These are phyloP conservation scores for Psilocybe cyanescens DNA, from an alignment of 768 basidiomycete species.

Conservation along the genomic window DNA sequence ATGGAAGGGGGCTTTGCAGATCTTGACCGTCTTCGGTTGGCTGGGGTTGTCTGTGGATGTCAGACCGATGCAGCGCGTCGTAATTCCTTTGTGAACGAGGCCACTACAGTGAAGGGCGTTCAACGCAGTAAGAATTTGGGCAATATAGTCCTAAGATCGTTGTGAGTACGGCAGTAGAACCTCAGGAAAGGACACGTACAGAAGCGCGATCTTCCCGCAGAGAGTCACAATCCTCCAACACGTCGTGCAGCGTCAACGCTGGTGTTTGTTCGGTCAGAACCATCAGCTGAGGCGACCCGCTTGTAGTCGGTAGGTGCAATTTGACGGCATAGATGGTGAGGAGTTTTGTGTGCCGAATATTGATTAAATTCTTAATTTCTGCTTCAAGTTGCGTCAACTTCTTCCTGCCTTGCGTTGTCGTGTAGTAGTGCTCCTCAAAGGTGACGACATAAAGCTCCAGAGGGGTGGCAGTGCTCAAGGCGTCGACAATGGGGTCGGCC, in stretches of 20 bases:
- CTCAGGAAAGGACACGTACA: constrained; percentile 41
- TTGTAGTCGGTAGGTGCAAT: constrained; percentile 52
- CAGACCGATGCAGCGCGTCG: constrained; percentile 63
- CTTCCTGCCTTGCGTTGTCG: constrained; percentile 68
- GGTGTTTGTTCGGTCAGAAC: constrained; percentile 78
- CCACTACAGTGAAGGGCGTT: constrained; percentile 67
- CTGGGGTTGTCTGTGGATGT: constrained; percentile 50
- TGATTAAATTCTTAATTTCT: constrained; percentile 64
- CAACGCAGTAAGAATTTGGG: constrained; percentile 72
- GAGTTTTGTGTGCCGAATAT: constrained; percentile 69
- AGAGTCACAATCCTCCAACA: constrained; percentile 77
- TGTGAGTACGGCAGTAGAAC: background rate
- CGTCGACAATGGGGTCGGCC: constrained; percentile 78
- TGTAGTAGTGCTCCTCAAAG: constrained; percentile 74
- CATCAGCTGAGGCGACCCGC: constrained; percentile 54
- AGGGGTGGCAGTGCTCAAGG: constrained; percentile 54
- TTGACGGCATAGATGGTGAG: constrained; percentile 70
- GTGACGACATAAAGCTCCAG: constrained; percentile 71
- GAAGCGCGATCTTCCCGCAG: constrained; percentile 73
- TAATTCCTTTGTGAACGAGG: constrained; percentile 74
- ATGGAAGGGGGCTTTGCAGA: constrained; percentile 74
- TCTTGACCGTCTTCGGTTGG: constrained; percentile 69
- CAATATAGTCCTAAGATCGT: constrained; percentile 67
- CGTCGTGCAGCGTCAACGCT: constrained; percentile 65
- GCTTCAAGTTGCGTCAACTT: constrained; percentile 69